Evolutionary conservation across 2,329 filamentous ascomycete genomes (phyloP), one percentile per base, ranked within the genome.

Genomic region (Rhynchosporium secalis): DNA sequence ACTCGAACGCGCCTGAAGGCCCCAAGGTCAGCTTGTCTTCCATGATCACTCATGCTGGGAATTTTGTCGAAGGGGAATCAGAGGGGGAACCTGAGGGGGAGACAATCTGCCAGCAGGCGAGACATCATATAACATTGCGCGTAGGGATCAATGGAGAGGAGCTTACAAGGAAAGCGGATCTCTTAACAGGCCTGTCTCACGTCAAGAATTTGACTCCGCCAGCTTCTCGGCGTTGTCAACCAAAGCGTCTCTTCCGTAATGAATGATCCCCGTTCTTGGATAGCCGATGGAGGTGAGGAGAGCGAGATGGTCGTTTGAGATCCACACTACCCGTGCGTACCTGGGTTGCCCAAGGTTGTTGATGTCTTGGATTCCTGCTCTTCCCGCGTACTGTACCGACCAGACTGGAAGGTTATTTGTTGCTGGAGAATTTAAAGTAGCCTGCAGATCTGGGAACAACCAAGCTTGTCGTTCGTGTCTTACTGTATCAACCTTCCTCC

Each of bases 11-110:
- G 65, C 66, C 71, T 71, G 63, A 43, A 60, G 71, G 67, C 62
- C 66, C 66, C 62, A 68, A 66, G 62, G 69, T 73, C 62, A 73
- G 70, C 68, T 70, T 67, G 58, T 73, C 66, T 65, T 70, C 60
- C 71, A 73, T 74, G 62, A 62, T 70, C 59, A 67, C 56, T 69
- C 71, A 72, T 72, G 63, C 68, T 69, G 58, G 51, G 57, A 47
- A 63, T 61, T 20, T 5, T 5, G 33, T 36, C 33, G 9, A 36
- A 10, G 33, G 33, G 33, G 60, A 61, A 31, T 28, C 26, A 47
- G 60, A 40, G 52, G 49, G 49, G 40, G 48, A 51, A 51, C 46
- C 49, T 38, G 47, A 62, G 41, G 40, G 40, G 58, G 46, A 45
- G 48, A 41, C 45, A 58, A 46, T 57, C 66, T 47, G 54, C 51